Conservation (phyloP, 768 basidiomycete genomes). For the Mycena alexandri region DNA sequence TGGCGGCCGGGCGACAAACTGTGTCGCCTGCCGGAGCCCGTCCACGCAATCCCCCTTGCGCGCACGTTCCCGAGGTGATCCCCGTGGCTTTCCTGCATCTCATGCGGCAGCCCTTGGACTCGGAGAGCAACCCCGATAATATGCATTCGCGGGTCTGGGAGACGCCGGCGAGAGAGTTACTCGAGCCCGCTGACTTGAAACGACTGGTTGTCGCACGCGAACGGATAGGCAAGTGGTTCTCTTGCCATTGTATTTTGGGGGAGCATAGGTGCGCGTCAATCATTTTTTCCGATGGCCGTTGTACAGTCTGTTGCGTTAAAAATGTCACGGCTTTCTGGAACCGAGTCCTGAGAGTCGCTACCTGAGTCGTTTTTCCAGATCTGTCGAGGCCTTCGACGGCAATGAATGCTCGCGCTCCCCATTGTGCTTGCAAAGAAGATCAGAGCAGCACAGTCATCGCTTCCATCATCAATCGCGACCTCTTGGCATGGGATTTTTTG, state of each 20-base stretch:
- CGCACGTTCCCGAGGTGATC: conserved; percentile 4
- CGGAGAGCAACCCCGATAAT: not conserved
- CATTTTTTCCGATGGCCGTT: not conserved
- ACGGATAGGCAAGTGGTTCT: conserved; percentile 19
- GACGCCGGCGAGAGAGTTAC: not conserved
- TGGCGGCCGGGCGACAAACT: not conserved
- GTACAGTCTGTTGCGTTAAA: not conserved
- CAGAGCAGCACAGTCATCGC: too few relatives aligned
- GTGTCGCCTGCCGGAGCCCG: conserved; percentile 8
- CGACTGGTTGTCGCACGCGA: conserved; percentile 15
- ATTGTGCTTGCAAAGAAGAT: too few relatives aligned
- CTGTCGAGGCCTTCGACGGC: too few relatives aligned
- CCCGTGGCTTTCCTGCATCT: conserved; percentile 20
- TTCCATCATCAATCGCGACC: too few relatives aligned
- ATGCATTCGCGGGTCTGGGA: not conserved
- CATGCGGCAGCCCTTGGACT: not conserved
- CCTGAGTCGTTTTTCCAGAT: too few relatives aligned
- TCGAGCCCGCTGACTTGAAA: not conserved
- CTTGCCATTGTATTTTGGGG: too few relatives aligned
- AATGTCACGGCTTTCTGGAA: too few relatives aligned
- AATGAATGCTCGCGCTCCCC: too few relatives aligned
- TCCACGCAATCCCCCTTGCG: conserved; percentile 15
- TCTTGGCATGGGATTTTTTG: too few relatives aligned
- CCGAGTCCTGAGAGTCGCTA: too few relatives aligned
- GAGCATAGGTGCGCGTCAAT: too few relatives aligned